Percentiles rank a stretch among this genome's conserved stretches.
Evolutionary conservation across 352 stramenopile genomes (phyloP).

Genomic region (Thalassiosira sp.): DNA sequence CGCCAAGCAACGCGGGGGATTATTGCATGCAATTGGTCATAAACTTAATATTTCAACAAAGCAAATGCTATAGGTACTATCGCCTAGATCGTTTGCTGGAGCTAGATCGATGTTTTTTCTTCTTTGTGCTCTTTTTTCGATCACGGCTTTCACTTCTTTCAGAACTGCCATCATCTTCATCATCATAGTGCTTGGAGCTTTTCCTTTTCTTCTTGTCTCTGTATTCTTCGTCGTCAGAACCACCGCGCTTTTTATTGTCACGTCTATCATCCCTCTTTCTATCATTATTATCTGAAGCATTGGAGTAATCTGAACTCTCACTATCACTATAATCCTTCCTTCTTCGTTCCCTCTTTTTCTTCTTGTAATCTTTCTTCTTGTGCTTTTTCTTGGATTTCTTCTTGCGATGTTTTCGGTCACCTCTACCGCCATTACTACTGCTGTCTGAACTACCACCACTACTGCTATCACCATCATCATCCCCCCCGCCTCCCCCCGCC

Average conservation of each 20-base stretch:
- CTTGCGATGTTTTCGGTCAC: conserved; percentile 25
- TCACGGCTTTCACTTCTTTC: conserved; percentile 1
- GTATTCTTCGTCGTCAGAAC: conserved; percentile 16
- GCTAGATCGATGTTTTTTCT: conserved; percentile 30
- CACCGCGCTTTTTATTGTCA: conserved; percentile 1
- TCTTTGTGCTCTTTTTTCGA: conserved; percentile 27
- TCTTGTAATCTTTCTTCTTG: conserved; percentile 44
- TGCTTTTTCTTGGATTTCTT: conserved; percentile 50
- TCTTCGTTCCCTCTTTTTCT: conserved; percentile 31
- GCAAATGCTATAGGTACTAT: no score
- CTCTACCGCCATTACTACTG: conserved; percentile 18
- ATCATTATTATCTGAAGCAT: conserved; percentile 26
- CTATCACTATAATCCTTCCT: conserved; percentile 29
- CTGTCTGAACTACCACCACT: conserved; percentile 12
- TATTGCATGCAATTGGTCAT: no score
- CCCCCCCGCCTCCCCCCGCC: conserved; percentile 27
- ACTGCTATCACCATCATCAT: conserved; percentile 18
- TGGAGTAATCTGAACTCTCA: conserved; percentile 19
- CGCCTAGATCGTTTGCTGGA: conserved; percentile 26
- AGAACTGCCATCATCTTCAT: conserved; percentile 14
- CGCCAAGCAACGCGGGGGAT: no score
- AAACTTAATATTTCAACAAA: no score
- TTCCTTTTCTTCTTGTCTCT: conserved; percentile 16
- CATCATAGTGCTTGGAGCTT: conserved; percentile 18
- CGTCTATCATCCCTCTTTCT: background rate